Evolutionary conservation across 1,284 basidiomycete genomes (phyloP).

Genomic region (Cryptococcus sp.): DNA sequence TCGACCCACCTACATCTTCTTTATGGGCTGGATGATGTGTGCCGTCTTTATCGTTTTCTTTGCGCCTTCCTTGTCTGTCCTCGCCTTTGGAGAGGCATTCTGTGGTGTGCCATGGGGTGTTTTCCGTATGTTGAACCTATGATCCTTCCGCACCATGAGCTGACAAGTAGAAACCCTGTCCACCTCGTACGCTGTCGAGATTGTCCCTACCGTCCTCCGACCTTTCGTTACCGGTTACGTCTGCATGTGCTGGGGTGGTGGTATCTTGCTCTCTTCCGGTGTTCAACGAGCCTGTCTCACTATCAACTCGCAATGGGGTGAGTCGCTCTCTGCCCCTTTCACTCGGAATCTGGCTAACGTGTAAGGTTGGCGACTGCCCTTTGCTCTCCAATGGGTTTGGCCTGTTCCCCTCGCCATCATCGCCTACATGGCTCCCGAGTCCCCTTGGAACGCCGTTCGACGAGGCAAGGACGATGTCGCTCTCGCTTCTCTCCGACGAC

Average conservation of each 20-base stretch:
- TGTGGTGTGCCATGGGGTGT: conserved; percentile 45
- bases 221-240: conserved; percentile 51
- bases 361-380: conserved; percentile 16
- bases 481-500: conserved; percentile 11
- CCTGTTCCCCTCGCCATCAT: conserved; percentile 36
- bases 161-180: conserved; percentile 42
- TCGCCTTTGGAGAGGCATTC: conserved; percentile 18
- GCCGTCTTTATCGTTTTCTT: conserved; percentile 39
- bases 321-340: conserved; percentile 2
- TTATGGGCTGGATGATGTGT: conserved; percentile 31
- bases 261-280: conserved; percentile 48
- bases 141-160: neutral
- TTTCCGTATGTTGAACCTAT: conserved; percentile 14
- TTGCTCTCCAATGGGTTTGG: conserved; percentile 42
- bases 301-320: conserved; percentile 36
- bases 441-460: conserved; percentile 39
- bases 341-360: neutral
- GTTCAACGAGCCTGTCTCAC: conserved; percentile 43
- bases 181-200: conserved; percentile 51
- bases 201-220: conserved; percentile 50
- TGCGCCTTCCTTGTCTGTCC: conserved; percentile 35
- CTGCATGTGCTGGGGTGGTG: conserved; percentile 51
- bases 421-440: conserved; percentile 36
- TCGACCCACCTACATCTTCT: conserved; percentile 33
- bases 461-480: conserved; percentile 22